Conservation (phyloP, 495 filamentous ascomycete genomes). For the Lophium mytilinum region DNA sequence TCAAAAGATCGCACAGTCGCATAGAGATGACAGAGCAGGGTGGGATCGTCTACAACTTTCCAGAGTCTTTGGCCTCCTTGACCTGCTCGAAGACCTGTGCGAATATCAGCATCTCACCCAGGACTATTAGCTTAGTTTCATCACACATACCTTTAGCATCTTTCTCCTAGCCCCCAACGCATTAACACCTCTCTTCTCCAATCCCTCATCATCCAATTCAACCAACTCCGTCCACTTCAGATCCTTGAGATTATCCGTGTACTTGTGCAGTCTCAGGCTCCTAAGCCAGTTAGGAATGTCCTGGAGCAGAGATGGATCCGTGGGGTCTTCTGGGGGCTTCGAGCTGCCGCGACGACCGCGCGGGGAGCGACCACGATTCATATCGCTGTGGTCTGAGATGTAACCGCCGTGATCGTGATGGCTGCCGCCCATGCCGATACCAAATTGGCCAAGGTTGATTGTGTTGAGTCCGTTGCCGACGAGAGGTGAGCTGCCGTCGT, state of each 20-base stretch:
- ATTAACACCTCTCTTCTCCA: slow-evolving; percentile 91
- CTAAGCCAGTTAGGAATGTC: slow-evolving; percentile 95
- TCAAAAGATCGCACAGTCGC: too few relatives aligned
- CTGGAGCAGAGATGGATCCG: slow-evolving; percentile 80
- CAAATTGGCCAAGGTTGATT: slow-evolving; percentile 62
- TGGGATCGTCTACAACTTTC: slow-evolving; percentile 23
- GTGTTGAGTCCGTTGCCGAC: slow-evolving; percentile 66
- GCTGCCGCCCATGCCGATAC: slow-evolving; percentile 47
- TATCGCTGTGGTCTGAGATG: slow-evolving; percentile 87
- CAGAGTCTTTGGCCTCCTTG: slow-evolving; percentile 49
- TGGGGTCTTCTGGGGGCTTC: slow-evolving; percentile 96
- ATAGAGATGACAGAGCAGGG: too few relatives aligned
- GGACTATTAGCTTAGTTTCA: not conserved
- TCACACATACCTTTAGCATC: slow-evolving; percentile 84
- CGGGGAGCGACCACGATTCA: slow-evolving; percentile 82
- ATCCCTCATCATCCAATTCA: slow-evolving; percentile 83
- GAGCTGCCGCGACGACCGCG: slow-evolving; percentile 88
- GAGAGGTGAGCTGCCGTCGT: slow-evolving; percentile 64
- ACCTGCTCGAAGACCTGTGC: slow-evolving; percentile 52
- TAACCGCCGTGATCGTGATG: slow-evolving; percentile 68
- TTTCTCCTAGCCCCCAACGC: slow-evolving; percentile 91
- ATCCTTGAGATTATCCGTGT: slow-evolving; percentile 96
- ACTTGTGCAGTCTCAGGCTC: slow-evolving; percentile 93
- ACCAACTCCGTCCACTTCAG: slow-evolving; percentile 93
- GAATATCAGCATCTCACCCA: slow-evolving; percentile 1